phyloP scores from a whole-genome alignment of 2,329 filamentous ascomycete species.

The Verticillium tricorpus region DNA sequence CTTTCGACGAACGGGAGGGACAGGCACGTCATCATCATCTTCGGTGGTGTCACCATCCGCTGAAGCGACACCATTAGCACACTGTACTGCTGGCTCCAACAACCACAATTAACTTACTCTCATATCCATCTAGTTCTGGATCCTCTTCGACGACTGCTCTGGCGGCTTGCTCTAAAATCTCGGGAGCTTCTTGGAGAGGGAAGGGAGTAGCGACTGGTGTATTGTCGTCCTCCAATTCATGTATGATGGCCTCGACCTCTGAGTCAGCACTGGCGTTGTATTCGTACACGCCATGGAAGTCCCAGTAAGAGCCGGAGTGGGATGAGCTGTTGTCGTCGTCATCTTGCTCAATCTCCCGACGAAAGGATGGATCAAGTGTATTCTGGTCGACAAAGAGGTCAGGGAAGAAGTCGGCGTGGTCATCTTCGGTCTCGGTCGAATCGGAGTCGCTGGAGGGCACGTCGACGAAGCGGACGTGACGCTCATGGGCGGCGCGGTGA shows the following conservation, averaged over 20 bases:
- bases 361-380: slow-evolving; percentile 66
- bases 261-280: slow-evolving; percentile 28
- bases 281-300: slow-evolving; percentile 47
- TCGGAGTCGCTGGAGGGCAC: slow-evolving; percentile 64
- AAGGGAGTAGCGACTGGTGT: slow-evolving; percentile 38
- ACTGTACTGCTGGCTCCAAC: not conserved
- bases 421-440: slow-evolving; percentile 58
- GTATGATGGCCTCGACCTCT: slow-evolving; percentile 36
- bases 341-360: slow-evolving; percentile 68
- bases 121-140: slow-evolving; percentile 51
- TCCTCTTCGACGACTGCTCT: slow-evolving; percentile 11
- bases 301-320: slow-evolving; percentile 59
- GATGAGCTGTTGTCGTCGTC: slow-evolving; percentile 49
- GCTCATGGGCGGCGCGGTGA: slow-evolving; percentile 32
- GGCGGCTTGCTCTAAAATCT: slow-evolving; percentile 21
- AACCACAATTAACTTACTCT: slow-evolving; percentile 44
- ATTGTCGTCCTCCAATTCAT: slow-evolving; percentile 33
- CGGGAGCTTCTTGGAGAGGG: slow-evolving; percentile 12
- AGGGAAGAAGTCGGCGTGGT: slow-evolving; percentile 63
- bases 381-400: slow-evolving; percentile 76
- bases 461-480: slow-evolving; percentile 71
- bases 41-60: slow-evolving; percentile 60
- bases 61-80: slow-evolving; percentile 20
- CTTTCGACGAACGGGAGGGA: slow-evolving; percentile 44
- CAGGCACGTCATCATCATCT: slow-evolving; percentile 46